phyloP scores from a whole-genome alignment of 169 alveolate species.

The Plasmodium coatneyi region DNA sequence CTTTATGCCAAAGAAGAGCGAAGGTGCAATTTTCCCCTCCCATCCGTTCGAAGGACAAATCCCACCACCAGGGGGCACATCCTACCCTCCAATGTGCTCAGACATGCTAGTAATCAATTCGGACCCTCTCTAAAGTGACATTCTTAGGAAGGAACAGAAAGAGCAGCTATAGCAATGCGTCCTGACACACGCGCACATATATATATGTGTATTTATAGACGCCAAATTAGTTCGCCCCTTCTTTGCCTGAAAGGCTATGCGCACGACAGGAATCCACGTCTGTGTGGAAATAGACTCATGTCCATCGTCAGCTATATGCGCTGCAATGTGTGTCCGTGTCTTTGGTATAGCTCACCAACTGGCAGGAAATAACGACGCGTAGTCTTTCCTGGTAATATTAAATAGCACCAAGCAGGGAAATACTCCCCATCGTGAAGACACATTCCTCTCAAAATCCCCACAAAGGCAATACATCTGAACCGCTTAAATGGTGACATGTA shows the following conservation, averaged over 20 bases:
- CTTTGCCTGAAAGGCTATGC: background rate
- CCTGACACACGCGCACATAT: background rate
- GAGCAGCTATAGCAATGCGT: background rate
- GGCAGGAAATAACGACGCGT: background rate
- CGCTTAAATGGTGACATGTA: background rate
- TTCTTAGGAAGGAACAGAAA: background rate
- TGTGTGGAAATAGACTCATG: background rate
- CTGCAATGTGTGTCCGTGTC: background rate
- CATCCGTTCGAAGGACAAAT: background rate
- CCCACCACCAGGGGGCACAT: background rate
- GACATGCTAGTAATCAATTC: background rate
- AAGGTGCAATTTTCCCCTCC: background rate
- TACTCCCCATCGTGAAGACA: background rate
- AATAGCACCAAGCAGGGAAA: background rate
- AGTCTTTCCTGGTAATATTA: background rate
- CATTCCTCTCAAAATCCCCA: background rate
- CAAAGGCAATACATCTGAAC: background rate
- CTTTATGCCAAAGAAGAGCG: background rate
- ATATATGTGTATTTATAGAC: background rate
- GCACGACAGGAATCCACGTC: background rate
- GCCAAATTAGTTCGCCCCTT: background rate
- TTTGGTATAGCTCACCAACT: background rate
- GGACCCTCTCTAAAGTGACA: background rate
- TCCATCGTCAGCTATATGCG: background rate
- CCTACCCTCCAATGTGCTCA: background rate